Evolutionary conservation across 202 grass and related monocot species (phyloP).

Genomic region (Cymbopogon flexuosus): DNA sequence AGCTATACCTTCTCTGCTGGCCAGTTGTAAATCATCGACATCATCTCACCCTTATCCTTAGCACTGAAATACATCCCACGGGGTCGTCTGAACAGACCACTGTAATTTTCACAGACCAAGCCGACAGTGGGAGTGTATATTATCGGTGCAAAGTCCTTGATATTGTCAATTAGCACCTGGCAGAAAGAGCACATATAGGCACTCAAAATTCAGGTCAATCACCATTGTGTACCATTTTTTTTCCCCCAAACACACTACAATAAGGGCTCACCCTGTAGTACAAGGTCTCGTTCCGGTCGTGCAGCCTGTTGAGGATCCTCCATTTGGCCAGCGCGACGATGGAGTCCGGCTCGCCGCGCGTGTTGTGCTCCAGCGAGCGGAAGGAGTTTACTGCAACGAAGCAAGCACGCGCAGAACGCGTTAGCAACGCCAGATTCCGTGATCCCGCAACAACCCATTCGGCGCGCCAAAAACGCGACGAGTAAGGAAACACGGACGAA

Average conservation of each 20-base stretch:
- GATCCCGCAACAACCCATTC: neutral
- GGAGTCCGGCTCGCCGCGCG: conserved; percentile 51
- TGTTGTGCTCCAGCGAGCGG: conserved; percentile 85
- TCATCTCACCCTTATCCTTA: conserved; percentile 99
- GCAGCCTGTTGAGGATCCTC: conserved; percentile 96
- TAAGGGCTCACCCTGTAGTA: conserved; percentile 83
- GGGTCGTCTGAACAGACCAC: conserved; percentile 87
- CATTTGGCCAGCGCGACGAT: conserved; percentile 81
- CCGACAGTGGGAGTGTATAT: conserved; percentile 96
- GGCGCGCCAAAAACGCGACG: neutral
- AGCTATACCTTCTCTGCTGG: conserved; percentile 56
- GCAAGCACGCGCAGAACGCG: neutral
- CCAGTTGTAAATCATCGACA: conserved; percentile 99
- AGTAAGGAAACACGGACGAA: neutral
- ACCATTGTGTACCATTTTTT: neutral
- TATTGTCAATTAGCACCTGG: conserved; percentile 94
- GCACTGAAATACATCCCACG: conserved; percentile 98
- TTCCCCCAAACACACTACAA: neutral
- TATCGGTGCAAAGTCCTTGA: conserved; percentile 88
- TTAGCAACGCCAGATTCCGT: neutral
- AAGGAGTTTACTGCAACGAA: conserved; percentile 68
- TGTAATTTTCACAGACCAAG: conserved; percentile 91
- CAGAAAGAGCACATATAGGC: conserved; percentile 3
- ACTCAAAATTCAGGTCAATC: neutral
- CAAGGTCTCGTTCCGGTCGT: conserved; percentile 92